Evolutionary conservation across 2,329 filamentous ascomycete species (phyloP).

Genomic region (Penicillium sp.): DNA sequence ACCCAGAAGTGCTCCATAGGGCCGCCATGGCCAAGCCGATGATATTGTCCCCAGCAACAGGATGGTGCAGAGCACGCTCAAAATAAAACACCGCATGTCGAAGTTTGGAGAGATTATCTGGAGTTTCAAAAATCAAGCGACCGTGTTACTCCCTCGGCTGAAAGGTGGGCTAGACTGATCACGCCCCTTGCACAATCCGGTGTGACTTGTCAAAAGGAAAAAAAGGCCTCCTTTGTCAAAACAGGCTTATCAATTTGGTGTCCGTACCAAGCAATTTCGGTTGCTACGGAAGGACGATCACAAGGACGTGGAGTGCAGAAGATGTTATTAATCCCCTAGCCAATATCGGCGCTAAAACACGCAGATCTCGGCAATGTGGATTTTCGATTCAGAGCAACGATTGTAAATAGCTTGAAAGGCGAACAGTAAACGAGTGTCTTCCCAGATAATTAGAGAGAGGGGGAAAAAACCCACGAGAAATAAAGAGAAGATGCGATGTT

Average conservation of each 20-base stretch:
- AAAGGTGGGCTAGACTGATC: background rate
- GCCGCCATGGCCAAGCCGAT: constrained; percentile 32
- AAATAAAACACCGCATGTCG: constrained; percentile 37
- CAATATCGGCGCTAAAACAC: constrained; percentile 15
- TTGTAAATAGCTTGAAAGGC: background rate
- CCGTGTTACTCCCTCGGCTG: background rate
- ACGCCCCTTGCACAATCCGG: constrained; percentile 1
- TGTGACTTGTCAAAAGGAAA: background rate
- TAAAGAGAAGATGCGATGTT: constrained; percentile 13
- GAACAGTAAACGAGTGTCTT: constrained; percentile 17
- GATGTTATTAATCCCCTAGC: constrained; percentile 11
- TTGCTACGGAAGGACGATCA: constrained; percentile 7
- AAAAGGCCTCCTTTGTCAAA: background rate
- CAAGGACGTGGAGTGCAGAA: constrained; percentile 13
- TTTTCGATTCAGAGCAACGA: constrained; percentile 1
- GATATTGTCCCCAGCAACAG: constrained; percentile 34
- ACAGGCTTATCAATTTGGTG: background rate
- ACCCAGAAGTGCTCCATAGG: constrained; percentile 18
- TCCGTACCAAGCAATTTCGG: background rate
- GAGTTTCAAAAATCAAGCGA: constrained; percentile 2
- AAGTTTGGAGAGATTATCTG: constrained; percentile 4
- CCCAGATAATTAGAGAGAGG: background rate
- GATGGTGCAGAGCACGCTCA: constrained; percentile 36
- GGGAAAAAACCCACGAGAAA: background rate
- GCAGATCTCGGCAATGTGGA: constrained; percentile 20